A percentile compares a stretch with the other conserved stretches of the same genome.
These are phyloP conservation scores for Mikania micrantha DNA, from an alignment of 129 eudicot genomes.

Conservation along the genomic window DNA sequence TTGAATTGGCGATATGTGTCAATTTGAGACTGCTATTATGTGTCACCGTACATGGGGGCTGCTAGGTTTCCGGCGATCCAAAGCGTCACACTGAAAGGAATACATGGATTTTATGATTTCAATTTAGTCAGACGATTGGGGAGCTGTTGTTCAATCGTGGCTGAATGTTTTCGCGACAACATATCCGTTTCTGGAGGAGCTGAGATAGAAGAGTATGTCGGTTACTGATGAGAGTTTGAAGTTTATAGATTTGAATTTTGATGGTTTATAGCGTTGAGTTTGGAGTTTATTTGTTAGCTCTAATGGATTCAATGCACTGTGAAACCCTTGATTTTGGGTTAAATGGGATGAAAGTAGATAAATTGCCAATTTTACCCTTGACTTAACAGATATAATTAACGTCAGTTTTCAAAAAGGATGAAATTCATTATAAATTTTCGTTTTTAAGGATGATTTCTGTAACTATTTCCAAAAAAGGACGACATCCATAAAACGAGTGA, in stretches of 20 bases:
- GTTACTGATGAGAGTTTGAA: constrained; percentile 75
- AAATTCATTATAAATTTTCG: too few relatives aligned
- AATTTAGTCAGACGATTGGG: constrained; percentile 76
- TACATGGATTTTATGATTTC: constrained; percentile 71
- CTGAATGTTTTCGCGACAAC: constrained; percentile 44
- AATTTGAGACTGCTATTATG: constrained; percentile 68
- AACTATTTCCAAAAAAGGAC: too few relatives aligned
- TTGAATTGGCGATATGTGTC: constrained; percentile 52
- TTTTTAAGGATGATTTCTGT: too few relatives aligned
- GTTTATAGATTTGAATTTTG: constrained; percentile 54
- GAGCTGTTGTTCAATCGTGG: constrained; percentile 69
- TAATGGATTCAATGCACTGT: constrained; percentile 81
- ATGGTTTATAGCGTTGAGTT: constrained; percentile 46
- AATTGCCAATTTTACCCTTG: too few relatives aligned
- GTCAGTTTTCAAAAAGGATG: too few relatives aligned
- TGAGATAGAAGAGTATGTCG: constrained; percentile 72
- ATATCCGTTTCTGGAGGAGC: constrained; percentile 77
- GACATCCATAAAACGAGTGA: too few relatives aligned
- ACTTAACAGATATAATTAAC: too few relatives aligned
- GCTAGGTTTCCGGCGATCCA: constrained; percentile 65
- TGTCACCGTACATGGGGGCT: constrained; percentile 58
- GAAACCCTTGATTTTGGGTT: too few relatives aligned
- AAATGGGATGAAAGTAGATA: too few relatives aligned
- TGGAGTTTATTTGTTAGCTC: constrained; percentile 67
- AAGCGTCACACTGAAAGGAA: constrained; percentile 68